Evolutionary conservation across 805 yeast species (phyloP).

Genomic region (Jamesozyma lodderae): DNA sequence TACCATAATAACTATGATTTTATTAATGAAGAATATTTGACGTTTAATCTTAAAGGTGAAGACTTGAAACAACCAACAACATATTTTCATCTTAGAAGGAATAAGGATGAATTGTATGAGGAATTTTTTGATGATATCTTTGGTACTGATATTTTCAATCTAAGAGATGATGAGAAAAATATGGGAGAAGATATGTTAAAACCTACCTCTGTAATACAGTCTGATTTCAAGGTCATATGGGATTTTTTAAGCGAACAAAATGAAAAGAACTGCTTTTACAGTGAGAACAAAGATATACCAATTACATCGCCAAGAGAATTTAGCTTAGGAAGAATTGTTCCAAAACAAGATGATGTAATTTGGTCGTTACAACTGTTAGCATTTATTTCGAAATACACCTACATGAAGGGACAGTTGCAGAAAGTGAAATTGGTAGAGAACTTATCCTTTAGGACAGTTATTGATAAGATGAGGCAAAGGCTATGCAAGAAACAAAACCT

Average conservation of each 20-base stretch:
- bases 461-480: constrained; percentile 15
- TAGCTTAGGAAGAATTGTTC: constrained; percentile 66
- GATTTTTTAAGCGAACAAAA: constrained; percentile 4
- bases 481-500: neutral
- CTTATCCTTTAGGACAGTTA: constrained; percentile 43
- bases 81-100: constrained; percentile 13
- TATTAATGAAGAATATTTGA: constrained; percentile 11
- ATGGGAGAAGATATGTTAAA: constrained; percentile 9
- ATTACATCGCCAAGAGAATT: constrained; percentile 44
- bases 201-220: constrained; percentile 11
- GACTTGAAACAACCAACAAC: constrained; percentile 8
- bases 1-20: constrained; percentile 31
- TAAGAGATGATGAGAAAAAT: constrained; percentile 9
- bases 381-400: constrained; percentile 84
- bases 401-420: constrained; percentile 64
- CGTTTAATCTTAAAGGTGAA: constrained; percentile 13
- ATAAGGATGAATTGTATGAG: constrained; percentile 14
- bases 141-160: constrained; percentile 12
- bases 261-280: constrained; percentile 12
- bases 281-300: constrained; percentile 14
- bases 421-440: constrained; percentile 66
- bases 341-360: constrained; percentile 85
- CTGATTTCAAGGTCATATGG: constrained; percentile 27
- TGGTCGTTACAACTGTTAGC: constrained; percentile 92
- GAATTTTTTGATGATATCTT: constrained; percentile 14